These are phyloP conservation scores for Melastoma candidum DNA, from an alignment of 441 rosid genomes.

Conservation along the genomic window DNA sequence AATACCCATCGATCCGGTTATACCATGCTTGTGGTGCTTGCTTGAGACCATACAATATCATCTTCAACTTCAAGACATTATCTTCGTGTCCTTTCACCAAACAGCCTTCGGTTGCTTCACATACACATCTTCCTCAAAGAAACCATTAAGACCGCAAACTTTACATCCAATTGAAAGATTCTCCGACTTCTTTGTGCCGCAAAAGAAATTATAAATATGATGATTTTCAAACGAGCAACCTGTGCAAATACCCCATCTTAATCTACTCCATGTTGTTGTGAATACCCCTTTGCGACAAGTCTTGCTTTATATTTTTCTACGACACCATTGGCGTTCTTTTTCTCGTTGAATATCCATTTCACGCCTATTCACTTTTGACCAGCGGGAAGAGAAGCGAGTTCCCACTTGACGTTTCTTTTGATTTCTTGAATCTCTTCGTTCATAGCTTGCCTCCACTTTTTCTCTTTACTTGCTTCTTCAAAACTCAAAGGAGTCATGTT, in stretches of 20 bases:
- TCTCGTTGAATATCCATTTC: conserved; percentile 2
- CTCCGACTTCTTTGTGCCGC: background rate
- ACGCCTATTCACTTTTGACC: background rate
- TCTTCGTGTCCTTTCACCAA: background rate
- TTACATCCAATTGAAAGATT: background rate
- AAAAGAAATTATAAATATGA: background rate
- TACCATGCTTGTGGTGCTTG: background rate
- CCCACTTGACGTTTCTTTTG: background rate
- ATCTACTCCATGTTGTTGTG: background rate
- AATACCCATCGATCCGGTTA: background rate
- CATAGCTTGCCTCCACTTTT: background rate
- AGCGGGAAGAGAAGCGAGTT: background rate
- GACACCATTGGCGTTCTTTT: background rate
- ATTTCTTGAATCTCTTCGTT: background rate
- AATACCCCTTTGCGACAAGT: background rate
- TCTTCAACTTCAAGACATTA: background rate
- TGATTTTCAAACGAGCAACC: background rate
- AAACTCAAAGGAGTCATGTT: background rate
- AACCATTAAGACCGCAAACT: conserved; percentile 1
- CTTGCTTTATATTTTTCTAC: background rate
- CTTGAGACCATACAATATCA: background rate
- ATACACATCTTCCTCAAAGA: conserved; percentile 1
- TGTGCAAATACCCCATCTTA: background rate
- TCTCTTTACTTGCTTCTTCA: background rate
- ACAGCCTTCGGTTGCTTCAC: background rate